Conservation (phyloP, 306 rosid species). For the Casuarina glauca region DNA sequence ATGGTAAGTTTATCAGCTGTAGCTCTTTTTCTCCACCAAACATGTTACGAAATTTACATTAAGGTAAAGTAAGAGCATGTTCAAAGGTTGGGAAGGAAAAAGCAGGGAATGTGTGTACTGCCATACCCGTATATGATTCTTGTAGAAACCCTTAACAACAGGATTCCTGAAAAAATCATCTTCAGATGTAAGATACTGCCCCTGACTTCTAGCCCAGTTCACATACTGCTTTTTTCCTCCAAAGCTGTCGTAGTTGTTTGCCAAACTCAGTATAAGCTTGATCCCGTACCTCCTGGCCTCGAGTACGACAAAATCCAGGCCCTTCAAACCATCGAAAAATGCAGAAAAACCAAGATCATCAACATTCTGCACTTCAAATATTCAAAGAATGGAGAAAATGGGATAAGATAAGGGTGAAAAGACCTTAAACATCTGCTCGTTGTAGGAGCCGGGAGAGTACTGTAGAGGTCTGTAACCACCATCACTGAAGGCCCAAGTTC, state of each 20-base stretch:
- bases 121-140: constrained; percentile 71
- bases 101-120: not conserved
- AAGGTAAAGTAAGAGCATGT: not conserved
- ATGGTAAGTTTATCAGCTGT: too few relatives aligned
- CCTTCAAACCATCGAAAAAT: constrained; percentile 46
- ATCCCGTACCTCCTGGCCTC: constrained; percentile 84
- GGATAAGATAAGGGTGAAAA: not conserved
- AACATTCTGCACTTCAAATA: not conserved
- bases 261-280: constrained; percentile 88
- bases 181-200: constrained; percentile 75
- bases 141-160: constrained; percentile 74
- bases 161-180: constrained; percentile 85
- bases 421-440: constrained; percentile 83
- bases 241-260: constrained; percentile 82
- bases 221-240: constrained; percentile 97
- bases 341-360: constrained; percentile 1
- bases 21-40: too few relatives aligned
- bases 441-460: constrained; percentile 80
- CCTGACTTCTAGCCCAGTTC: constrained; percentile 84
- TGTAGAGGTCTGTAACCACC: constrained; percentile 87
- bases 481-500: constrained; percentile 98
- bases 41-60: too few relatives aligned
- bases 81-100: not conserved
- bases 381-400: not conserved
- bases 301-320: constrained; percentile 77